A percentile compares a stretch with the other conserved stretches of the same genome.
These are phyloP conservation scores for Phialophora verrucosa DNA, from an alignment of 2,329 filamentous ascomycete genomes.

Conservation along the genomic window DNA sequence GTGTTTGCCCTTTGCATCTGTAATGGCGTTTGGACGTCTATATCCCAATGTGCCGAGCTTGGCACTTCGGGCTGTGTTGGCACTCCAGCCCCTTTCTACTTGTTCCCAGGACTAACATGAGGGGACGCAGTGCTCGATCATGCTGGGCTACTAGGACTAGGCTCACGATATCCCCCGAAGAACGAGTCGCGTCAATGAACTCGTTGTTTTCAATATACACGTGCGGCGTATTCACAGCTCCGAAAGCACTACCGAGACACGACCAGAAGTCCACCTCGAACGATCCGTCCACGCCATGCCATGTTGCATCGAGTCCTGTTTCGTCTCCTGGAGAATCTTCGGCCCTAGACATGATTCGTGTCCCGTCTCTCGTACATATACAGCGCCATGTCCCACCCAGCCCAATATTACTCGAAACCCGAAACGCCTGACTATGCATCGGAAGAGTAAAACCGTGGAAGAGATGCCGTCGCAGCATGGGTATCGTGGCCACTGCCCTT, in stretches of 20 bases:
- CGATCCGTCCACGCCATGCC: background rate
- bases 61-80: too few species aligned
- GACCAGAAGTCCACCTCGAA: background rate
- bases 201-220: background rate
- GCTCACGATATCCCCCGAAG: background rate
- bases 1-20: background rate
- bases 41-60: background rate
- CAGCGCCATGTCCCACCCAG: background rate
- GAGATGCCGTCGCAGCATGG: background rate
- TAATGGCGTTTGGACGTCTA: background rate
- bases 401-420: background rate
- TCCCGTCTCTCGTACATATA: background rate
- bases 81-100: background rate
- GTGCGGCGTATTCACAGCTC: background rate
- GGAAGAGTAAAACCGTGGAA: background rate
- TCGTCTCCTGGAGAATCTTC: background rate
- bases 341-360: background rate
- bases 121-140: constrained; percentile 31
- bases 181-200: background rate
- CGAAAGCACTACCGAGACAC: background rate
- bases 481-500: background rate
- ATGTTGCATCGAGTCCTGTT: background rate
- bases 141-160: constrained; percentile 21
- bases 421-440: background rate
- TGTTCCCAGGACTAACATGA: background rate